Conservation (phyloP, 495 filamentous ascomycete species). For the Penicillium longicatenatum region DNA sequence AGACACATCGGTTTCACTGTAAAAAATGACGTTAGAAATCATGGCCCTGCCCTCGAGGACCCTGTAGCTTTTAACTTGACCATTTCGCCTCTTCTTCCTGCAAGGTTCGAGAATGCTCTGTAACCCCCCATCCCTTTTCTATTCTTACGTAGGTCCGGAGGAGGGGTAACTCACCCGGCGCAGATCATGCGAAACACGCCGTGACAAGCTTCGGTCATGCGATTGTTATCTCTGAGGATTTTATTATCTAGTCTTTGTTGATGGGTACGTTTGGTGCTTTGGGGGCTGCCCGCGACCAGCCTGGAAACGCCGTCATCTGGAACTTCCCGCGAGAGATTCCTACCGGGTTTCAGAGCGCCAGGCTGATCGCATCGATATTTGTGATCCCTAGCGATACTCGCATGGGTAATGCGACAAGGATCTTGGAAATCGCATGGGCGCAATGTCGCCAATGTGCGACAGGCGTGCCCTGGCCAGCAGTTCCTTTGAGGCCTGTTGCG, state of each 20-base stretch:
- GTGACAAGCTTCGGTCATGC: conserved; percentile 27
- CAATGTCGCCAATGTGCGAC: conserved; percentile 21
- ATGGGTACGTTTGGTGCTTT: not conserved
- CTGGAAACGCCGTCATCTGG: conserved; percentile 1
- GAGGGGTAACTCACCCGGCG: conserved; percentile 32
- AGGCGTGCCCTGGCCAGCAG: not conserved
- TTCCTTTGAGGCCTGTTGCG: not conserved
- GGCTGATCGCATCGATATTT: conserved; percentile 16
- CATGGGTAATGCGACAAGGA: conserved; percentile 30
- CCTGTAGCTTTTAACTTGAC: not conserved
- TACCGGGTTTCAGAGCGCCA: conserved; percentile 1
- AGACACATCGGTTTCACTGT: not conserved
- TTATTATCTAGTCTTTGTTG: conserved; percentile 3
- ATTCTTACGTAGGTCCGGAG: conserved; percentile 30
- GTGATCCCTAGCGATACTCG: not conserved
- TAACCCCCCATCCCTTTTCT: conserved; percentile 17
- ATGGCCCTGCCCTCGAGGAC: not conserved
- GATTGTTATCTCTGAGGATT: conserved; percentile 13
- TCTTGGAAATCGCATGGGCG: conserved; percentile 16
- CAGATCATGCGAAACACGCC: conserved; percentile 34
- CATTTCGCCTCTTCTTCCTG: conserved; percentile 1
- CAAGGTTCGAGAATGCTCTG: conserved; percentile 18
- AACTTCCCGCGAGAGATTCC: conserved; percentile 9
- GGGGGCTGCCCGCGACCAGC: conserved; percentile 2
- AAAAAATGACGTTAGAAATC: not conserved